phyloP scores from a whole-genome alignment of 176 grass and related monocot species.

The Hordeum vulgare region MorexV3_pseudomolecules_assembly NC_058522.1:566537421-566537920 shows the following conservation, averaged over 20 bases:
- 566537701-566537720: too few relatives aligned
- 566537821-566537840: too few relatives aligned
- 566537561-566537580: slow-evolving; percentile 2
- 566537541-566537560: not conserved
- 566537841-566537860: too few relatives aligned
- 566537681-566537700: too few relatives aligned
- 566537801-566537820: too few relatives aligned
- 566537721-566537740: too few relatives aligned
- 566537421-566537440: not conserved
- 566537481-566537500: not conserved
- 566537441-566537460: not conserved
- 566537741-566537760: too few relatives aligned
- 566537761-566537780: too few relatives aligned
- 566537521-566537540: slow-evolving; percentile 56
- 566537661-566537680: not conserved
- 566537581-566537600: not conserved
- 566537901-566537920: too few relatives aligned
- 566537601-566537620: not conserved
- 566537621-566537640: not conserved
- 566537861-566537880: too few relatives aligned
- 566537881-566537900: too few relatives aligned
- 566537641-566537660: not conserved
- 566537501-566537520: slow-evolving; percentile 21
- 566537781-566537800: too few relatives aligned
- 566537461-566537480: slow-evolving; percentile 3